Percentiles rank a stretch among this genome's conserved stretches.
Evolutionary conservation across 2,329 filamentous ascomycete species (phyloP).

Genomic region (Thielaviopsis cerberus): DNA sequence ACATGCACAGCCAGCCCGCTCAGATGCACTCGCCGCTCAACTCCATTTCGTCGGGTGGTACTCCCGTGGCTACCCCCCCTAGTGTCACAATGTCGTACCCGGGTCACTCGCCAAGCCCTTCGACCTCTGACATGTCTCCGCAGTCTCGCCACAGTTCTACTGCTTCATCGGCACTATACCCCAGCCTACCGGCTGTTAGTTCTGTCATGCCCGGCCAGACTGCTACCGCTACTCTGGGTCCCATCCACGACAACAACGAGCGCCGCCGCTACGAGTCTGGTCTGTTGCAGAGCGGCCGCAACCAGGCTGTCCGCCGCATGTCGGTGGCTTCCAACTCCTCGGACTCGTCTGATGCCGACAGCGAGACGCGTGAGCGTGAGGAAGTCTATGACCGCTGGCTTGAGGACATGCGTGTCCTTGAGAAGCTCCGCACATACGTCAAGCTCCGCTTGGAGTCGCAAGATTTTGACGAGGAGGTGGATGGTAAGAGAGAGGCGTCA

Average conservation of each 20-base stretch:
- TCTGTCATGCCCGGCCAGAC: slow-evolving; percentile 50
- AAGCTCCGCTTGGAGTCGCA: slow-evolving; percentile 35
- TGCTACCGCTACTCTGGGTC: slow-evolving; percentile 52
- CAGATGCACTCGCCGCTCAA: slow-evolving; percentile 43
- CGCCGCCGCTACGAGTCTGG: slow-evolving; percentile 48
- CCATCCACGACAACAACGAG: slow-evolving; percentile 43
- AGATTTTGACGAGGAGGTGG: slow-evolving; percentile 29
- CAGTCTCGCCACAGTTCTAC: slow-evolving; percentile 42
- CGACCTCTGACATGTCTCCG: slow-evolving; percentile 51
- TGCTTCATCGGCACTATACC: slow-evolving; percentile 49
- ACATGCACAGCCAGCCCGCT: slow-evolving; percentile 23
- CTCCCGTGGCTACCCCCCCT: slow-evolving; percentile 58
- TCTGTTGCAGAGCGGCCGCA: slow-evolving; percentile 42
- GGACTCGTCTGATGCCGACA: slow-evolving; percentile 34
- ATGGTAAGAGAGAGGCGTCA: slow-evolving; percentile 14
- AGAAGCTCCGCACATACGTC: slow-evolving; percentile 40
- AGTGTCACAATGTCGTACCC: slow-evolving; percentile 63
- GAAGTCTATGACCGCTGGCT: slow-evolving; percentile 47
- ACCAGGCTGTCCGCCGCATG: slow-evolving; percentile 21
- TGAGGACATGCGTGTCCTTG: slow-evolving; percentile 46
- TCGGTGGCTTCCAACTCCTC: slow-evolving; percentile 26
- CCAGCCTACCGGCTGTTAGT: slow-evolving; percentile 48
- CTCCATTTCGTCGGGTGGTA: slow-evolving; percentile 43
- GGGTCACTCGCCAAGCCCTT: slow-evolving; percentile 55
- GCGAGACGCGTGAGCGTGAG: slow-evolving; percentile 35